Conservation (phyloP, 306 rosid genomes). For the Luffa acutangula region DNA sequence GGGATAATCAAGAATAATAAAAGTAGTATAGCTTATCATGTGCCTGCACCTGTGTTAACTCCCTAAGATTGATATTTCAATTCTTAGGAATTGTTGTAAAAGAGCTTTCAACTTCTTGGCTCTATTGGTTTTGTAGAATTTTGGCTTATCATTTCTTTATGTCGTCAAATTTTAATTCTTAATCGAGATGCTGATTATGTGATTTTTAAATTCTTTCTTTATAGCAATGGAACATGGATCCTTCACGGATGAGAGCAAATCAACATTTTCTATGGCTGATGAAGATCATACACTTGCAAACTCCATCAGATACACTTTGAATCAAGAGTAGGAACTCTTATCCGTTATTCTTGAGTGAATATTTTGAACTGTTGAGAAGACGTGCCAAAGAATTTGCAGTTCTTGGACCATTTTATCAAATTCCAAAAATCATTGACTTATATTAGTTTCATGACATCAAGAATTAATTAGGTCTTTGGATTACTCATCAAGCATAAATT, state of each 20-base stretch:
- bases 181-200: neutral
- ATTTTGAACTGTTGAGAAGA: neutral
- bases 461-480: neutral
- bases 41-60: neutral
- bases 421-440: neutral
- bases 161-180: neutral
- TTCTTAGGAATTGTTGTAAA: neutral
- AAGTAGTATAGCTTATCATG: neutral
- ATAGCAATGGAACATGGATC: conserved; percentile 58
- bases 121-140: neutral
- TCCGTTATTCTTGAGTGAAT: neutral
- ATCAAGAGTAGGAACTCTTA: conserved; percentile 53
- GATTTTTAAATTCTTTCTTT: neutral
- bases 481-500: neutral
- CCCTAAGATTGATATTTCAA: neutral
- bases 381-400: neutral
- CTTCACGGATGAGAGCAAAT: conserved; percentile 35
- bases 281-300: conserved; percentile 82
- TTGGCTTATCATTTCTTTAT: neutral
- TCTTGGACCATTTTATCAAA: neutral
- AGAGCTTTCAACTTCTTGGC: neutral
- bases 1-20: neutral
- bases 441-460: neutral
- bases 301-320: conserved; percentile 50
- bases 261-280: conserved; percentile 53